Base-by-base conservation (phyloP, 441 rosid species). In the Brassica hybrid region DNA sequence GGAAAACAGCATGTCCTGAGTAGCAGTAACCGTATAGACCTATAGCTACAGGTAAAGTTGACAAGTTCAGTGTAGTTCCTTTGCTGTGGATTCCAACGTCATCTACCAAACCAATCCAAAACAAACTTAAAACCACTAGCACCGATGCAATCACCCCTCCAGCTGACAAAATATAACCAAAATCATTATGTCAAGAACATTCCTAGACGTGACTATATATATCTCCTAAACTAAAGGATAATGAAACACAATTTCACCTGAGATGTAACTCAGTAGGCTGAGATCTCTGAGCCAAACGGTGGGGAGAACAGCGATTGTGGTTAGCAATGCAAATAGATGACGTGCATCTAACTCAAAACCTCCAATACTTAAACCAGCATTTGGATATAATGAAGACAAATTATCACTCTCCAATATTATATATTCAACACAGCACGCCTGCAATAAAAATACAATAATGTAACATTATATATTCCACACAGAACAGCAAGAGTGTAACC, bases 1-100 rank as follows among this genome's bases (percentile, higher is more conserved):
- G 99, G 60, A 95, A 93, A 56, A 93, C 94, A 59, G 98, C 98
- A 83, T 95, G 99, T 71, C 99, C 99, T 2, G 98, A 93, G 76
- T 90, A 95, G 74, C 98, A 90, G 79, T 81, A 95, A 59, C 99
- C 98, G 14, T 91, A 93, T 36, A 93, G 97, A 2, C 99, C 99
- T 71, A 95, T 82, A 21, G 99, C 96, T 9, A 95, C 97, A 5
- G 99, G 98, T 76, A 93, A 85, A 62, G 89, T 86, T 65, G 89
- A 73, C 16, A 91, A 84, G 74, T 93, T 90, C 18, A 95, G 76
- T 6, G 85, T 52, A 36, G 91, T 84, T 72, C 94, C 90, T 81
- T 86, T 81, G 85, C 82, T 85, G 68, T 88, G 90, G 45, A 85
- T 69, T n/a, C 91, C 89, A 68, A 89, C 89, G 4, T 85, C 56